These are phyloP conservation scores for Macroventuria anomochaeta DNA, from an alignment of 2,329 filamentous ascomycete species.

Conservation along the genomic window DNA sequence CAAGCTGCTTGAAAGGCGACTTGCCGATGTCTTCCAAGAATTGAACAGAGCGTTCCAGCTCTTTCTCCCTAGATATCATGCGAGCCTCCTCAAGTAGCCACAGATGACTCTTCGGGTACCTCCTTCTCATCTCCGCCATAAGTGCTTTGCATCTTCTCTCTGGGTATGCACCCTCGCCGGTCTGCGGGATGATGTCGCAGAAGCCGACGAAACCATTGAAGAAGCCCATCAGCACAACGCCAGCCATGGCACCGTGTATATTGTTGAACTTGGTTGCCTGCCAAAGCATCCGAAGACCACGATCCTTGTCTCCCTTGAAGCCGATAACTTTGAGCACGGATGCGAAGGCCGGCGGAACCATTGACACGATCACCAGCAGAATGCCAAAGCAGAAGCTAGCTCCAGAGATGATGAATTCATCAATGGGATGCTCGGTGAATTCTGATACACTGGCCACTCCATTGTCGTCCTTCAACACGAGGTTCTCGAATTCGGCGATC, in stretches of 20 bases:
- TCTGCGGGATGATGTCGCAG: conserved; percentile 81
- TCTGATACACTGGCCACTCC: conserved; percentile 66
- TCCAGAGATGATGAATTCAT: conserved; percentile 88
- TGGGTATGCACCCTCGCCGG: conserved; percentile 70
- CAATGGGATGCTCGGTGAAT: conserved; percentile 73
- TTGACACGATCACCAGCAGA: conserved; percentile 83
- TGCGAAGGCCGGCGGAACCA: conserved; percentile 91
- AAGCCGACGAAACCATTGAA: conserved; percentile 88
- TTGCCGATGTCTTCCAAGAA: conserved; percentile 66
- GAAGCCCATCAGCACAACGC: conserved; percentile 79
- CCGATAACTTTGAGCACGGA: conserved; percentile 86
- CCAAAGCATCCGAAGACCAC: conserved; percentile 88
- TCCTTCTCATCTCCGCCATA: conserved; percentile 73
- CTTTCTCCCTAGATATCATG: conserved; percentile 70
- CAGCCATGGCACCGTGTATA: conserved; percentile 90
- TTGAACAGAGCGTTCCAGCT: conserved; percentile 71
- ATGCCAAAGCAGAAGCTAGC: conserved; percentile 89
- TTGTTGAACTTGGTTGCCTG: conserved; percentile 84
- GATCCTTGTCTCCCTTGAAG: conserved; percentile 85
- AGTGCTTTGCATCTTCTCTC: conserved; percentile 69
- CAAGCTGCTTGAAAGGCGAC: conserved; percentile 85
- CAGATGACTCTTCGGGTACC: conserved; percentile 81
- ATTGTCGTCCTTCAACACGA: conserved; percentile 41
- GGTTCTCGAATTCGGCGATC: conserved; percentile 41
- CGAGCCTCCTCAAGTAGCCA: conserved; percentile 91